phyloP scores from a whole-genome alignment of 306 rosid genomes.

The Styphnolobium japonicum region DNA sequence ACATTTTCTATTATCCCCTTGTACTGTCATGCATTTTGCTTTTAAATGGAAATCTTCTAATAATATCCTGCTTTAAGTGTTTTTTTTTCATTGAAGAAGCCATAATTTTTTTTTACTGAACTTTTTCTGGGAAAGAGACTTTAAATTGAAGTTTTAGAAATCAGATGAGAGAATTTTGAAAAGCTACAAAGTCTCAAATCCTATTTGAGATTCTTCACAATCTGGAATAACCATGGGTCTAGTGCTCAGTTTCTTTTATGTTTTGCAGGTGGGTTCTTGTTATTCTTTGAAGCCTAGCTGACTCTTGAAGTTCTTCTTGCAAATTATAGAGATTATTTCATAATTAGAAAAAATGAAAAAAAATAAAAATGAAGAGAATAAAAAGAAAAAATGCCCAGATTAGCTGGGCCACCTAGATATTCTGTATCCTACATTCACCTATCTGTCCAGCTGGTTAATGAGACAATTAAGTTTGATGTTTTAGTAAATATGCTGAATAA shows the following conservation, averaged over 20 bases:
- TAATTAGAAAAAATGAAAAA: constrained; percentile 4
- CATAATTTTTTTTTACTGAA: not conserved
- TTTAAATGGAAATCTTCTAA: constrained; percentile 2
- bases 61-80: not conserved
- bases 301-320: constrained; percentile 1
- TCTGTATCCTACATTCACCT: constrained; percentile 1
- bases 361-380: not conserved
- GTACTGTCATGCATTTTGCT: not conserved
- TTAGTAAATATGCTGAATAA: constrained; percentile 11
- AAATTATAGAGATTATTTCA: constrained; percentile 5
- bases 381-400: not conserved
- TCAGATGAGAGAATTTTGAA: constrained; percentile 6
- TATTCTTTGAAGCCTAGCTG: constrained; percentile 20
- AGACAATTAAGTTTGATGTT: not conserved
- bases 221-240: constrained; percentile 16
- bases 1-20: not conserved
- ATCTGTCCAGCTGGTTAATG: constrained; percentile 8
- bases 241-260: constrained; percentile 6
- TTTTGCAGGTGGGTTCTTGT: constrained; percentile 30
- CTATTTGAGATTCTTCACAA: constrained; percentile 21
- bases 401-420: not conserved
- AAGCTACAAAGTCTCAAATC: constrained; percentile 10
- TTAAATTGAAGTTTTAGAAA: not conserved
- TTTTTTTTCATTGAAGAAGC: constrained; percentile 18
- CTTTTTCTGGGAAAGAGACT: constrained; percentile 8